Percentiles rank a stretch among this genome's conserved stretches.
Evolutionary conservation across 495 filamentous ascomycete species (phyloP).

Genomic region (Neurospora sp.): DNA sequence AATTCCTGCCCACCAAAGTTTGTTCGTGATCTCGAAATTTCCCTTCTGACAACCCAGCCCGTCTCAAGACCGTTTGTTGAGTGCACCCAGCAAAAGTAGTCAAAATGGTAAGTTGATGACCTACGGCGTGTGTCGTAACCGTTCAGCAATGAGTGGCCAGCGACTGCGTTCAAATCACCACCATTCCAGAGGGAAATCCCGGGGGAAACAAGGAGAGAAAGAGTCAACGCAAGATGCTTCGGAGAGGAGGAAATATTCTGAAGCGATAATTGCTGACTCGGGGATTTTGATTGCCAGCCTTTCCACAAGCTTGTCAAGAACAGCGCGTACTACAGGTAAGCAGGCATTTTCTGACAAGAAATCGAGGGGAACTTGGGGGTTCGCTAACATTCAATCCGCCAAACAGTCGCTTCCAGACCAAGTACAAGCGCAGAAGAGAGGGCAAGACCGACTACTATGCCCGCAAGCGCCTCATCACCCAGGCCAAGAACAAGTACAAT

Average conservation of each 20-base stretch:
- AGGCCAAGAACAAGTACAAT: conserved; percentile 99
- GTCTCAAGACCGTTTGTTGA: conserved; percentile 17
- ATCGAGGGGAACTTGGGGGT: neutral
- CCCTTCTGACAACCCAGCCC: conserved; percentile 20
- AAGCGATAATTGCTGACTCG: conserved; percentile 99
- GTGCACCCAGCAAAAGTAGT: conserved; percentile 34
- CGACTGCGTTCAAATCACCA: conserved; percentile 2
- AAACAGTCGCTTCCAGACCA: conserved; percentile 91
- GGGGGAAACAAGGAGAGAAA: conserved; percentile 10
- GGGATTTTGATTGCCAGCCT: conserved; percentile 50
- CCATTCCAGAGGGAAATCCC: neutral
- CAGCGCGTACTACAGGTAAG: conserved; percentile 94
- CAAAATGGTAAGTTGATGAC: conserved; percentile 49
- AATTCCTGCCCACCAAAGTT: conserved; percentile 27
- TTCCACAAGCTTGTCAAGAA: conserved; percentile 96
- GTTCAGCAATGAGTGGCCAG: neutral
- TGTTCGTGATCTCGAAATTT: conserved; percentile 16
- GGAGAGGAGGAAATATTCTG: conserved; percentile 57
- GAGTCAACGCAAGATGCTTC: conserved; percentile 98
- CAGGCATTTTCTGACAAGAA: conserved; percentile 3
- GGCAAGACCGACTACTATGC: conserved; percentile 99
- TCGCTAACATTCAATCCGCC: conserved; percentile 13
- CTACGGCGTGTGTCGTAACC: neutral
- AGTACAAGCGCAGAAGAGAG: conserved; percentile 93
- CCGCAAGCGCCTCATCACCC: conserved; percentile 97